Evolutionary conservation across 2,329 filamentous ascomycete species (phyloP), one percentile per base, ranked within the genome.

Genomic region (Epichloe scottii): DNA sequence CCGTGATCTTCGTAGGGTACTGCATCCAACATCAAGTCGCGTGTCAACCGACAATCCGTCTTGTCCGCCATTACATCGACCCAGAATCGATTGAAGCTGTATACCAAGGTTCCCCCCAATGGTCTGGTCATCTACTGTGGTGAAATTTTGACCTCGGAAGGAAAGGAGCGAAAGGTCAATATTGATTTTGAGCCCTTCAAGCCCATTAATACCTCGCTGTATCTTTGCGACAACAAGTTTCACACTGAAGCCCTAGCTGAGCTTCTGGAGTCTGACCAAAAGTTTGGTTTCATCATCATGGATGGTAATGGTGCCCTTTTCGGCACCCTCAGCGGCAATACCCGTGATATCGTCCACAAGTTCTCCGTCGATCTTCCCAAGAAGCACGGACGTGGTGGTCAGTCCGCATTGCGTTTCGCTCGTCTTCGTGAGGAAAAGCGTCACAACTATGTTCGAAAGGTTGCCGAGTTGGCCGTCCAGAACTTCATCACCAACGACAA

Each of bases 141-240:
- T 84, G 93, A 98, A 96, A 97, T 98, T 69, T 85, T 98, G 76
- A 98, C 93, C 51, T 85, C 84, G 33, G 93, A 98, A 76, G 93
- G 93, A 71, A 98, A 98, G 73, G 93, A 98, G 75, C 81, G 93
- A 66, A 98, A 96, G 78, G 94, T 98, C 76, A 98, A 98, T 73
- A 98, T 98, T 68, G 94, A 98, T 68, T 98, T 98, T 69, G 93
- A 98, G 73, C 93, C 93, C 34, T 98, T 98, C 80, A 98, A 98
- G 79, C 93, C 93, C 55, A 98, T 98, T 82, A 98, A 98, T 73
- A 98, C 93, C 37, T 98, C 94, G 43, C 81, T 98, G 45, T 98
- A 98, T 70, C 87, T 98, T 55, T 98, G 93, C 75, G 93, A 98
- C 82, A 98, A 98, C 79, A 98, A 98, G 68, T 98, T 98, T 72